These are phyloP conservation scores for Fusarium humuli DNA, from an alignment of 2,329 filamentous ascomycete genomes.

Conservation along the genomic window DNA sequence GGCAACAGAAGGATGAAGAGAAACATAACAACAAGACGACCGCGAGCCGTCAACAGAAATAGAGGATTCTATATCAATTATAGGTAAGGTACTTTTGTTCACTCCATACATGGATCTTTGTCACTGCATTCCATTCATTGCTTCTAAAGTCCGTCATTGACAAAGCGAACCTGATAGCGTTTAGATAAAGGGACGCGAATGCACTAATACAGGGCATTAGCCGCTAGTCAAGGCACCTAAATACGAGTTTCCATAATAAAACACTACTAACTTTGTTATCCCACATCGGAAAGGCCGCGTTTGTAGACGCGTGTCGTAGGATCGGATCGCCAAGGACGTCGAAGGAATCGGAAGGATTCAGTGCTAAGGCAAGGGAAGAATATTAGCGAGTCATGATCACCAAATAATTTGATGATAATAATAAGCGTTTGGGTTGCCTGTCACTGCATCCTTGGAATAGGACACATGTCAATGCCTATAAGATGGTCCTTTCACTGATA, in stretches of 20 bases:
- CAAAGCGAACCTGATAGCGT: background rate
- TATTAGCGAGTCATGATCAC: background rate
- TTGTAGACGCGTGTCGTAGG: background rate
- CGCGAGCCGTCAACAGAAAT: accelerated
- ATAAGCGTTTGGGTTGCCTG: too few species aligned
- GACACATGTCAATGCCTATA: too few species aligned
- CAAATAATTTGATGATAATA: background rate
- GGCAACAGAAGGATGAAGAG: background rate
- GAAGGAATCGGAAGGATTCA: background rate
- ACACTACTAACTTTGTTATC: background rate
- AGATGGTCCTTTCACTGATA: too few species aligned
- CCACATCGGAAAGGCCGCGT: too few species aligned
- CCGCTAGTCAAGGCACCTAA: background rate
- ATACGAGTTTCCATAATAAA: background rate
- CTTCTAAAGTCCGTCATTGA: background rate
- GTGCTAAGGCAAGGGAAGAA: background rate
- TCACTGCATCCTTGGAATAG: too few species aligned
- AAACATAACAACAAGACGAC: background rate
- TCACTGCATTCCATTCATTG: background rate
- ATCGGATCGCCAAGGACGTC: background rate
- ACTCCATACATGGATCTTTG: background rate
- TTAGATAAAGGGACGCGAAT: background rate
- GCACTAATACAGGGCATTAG: background rate
- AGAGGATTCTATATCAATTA: background rate
- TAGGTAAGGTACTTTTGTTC: too few species aligned